These are phyloP conservation scores for Salix koriyanagi DNA, from an alignment of 345 rosid species.

Conservation along the genomic window DNA sequence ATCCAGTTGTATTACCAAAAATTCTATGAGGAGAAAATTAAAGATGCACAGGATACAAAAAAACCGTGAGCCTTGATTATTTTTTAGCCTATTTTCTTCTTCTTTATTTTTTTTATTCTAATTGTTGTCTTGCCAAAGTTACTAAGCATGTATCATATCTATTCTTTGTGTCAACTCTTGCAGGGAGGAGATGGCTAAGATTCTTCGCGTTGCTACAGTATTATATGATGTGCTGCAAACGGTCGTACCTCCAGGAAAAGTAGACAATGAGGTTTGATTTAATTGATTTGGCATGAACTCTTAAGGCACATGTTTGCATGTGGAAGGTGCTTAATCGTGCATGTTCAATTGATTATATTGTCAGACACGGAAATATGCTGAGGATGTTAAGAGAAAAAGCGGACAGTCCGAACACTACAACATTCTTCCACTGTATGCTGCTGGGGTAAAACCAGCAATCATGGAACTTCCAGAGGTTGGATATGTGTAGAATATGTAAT, in stretches of 20 bases:
- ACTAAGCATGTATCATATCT: constrained; percentile 9
- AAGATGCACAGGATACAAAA: constrained; percentile 50
- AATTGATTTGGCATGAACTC: constrained; percentile 7
- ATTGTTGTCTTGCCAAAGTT: background rate
- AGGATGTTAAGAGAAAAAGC: constrained; percentile 58
- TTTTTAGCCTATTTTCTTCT: background rate
- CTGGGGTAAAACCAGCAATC: constrained; percentile 59
- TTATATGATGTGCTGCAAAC: constrained; percentile 72
- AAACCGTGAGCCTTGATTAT: constrained; percentile 61
- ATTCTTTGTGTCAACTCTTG: constrained; percentile 22
- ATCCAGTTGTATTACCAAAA: constrained; percentile 62
- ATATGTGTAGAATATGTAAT: constrained; percentile 12
- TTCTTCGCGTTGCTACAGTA: constrained; percentile 78
- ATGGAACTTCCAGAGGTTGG: constrained; percentile 94
- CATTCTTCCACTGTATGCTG: constrained; percentile 75
- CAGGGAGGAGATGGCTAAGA: constrained; percentile 95
- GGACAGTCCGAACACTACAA: constrained; percentile 61
- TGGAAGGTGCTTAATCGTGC: constrained; percentile 17
- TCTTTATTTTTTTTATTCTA: background rate
- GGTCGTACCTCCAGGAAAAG: constrained; percentile 45
- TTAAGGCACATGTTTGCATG: constrained; percentile 4
- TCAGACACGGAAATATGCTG: constrained; percentile 57
- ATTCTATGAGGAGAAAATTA: constrained; percentile 56
- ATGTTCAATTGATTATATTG: constrained; percentile 12
- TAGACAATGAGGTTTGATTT: constrained; percentile 58